phyloP scores from a whole-genome alignment of 768 basidiomycete species.

The Mrakia hoshinonis region DNA sequence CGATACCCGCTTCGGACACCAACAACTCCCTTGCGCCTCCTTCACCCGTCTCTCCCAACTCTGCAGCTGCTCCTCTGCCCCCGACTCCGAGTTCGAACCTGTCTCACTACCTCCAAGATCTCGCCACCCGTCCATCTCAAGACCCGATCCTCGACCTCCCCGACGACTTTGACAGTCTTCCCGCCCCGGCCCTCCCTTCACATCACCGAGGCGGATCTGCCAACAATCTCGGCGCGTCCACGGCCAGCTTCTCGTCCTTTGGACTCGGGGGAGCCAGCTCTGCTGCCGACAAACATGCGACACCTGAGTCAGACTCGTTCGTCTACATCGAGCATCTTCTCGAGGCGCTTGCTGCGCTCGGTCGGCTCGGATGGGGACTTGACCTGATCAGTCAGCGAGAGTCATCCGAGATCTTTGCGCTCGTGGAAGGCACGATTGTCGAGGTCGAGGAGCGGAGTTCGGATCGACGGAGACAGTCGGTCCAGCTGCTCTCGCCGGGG shows the following conservation, averaged over 20 bases:
- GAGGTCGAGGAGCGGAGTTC: conserved; percentile 76
- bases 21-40: not conserved
- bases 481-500: not conserved
- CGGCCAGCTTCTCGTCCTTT: conserved; percentile 11
- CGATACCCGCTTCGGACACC: not conserved
- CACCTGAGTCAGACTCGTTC: conserved; percentile 89
- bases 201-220: conserved; percentile 19
- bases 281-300: conserved; percentile 38
- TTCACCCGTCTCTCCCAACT: not conserved
- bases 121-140: conserved; percentile 38
- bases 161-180: conserved; percentile 32
- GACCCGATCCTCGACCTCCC: conserved; percentile 41
- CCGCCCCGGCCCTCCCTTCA: conserved; percentile 24
- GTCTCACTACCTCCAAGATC: conserved; percentile 39
- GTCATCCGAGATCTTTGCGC: conserved; percentile 66
- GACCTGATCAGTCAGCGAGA: conserved; percentile 77
- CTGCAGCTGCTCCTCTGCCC: not conserved
- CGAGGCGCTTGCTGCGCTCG: conserved; percentile 85
- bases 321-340: conserved; percentile 83
- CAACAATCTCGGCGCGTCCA: not conserved
- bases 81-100: conserved; percentile 33
- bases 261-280: not conserved
- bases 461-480: conserved; percentile 16
- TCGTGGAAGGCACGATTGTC: conserved; percentile 77
- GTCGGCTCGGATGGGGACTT: conserved; percentile 72